Conservation (phyloP, 805 yeast genomes). For the Cyberlindnera mycetangii region DNA sequence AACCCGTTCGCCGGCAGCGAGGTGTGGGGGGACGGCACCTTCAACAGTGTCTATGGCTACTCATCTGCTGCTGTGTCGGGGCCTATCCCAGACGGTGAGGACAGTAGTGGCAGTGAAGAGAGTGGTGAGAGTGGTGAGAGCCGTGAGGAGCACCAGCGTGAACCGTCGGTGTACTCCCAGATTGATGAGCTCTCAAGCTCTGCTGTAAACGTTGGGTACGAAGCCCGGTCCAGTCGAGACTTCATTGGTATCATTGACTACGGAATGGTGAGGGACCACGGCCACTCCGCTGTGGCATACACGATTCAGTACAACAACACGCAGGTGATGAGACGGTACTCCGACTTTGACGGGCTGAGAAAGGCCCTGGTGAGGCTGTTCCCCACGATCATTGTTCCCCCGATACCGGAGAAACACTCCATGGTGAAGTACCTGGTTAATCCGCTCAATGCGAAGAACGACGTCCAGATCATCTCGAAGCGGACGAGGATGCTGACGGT, state of each 20-base stretch:
- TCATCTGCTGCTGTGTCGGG: too few species aligned
- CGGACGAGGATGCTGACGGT: slow-evolving; percentile 72
- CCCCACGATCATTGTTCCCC: slow-evolving; percentile 84
- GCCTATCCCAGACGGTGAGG: too few species aligned
- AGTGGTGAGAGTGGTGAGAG: too few species aligned
- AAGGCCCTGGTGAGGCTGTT: slow-evolving; percentile 65
- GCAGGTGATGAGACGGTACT: slow-evolving; percentile 75
- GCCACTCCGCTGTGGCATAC: slow-evolving; percentile 69
- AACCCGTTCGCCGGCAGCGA: slow-evolving; percentile 33
- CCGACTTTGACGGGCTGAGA: slow-evolving; percentile 86
- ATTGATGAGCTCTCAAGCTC: too few species aligned
- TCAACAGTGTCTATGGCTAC: slow-evolving; percentile 16
- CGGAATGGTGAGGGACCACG: slow-evolving; percentile 62
- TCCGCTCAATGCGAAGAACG: slow-evolving; percentile 42
- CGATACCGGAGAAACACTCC: slow-evolving; percentile 88
- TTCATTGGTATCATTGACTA: slow-evolving; percentile 11
- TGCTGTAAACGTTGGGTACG: background rate
- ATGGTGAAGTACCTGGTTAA: slow-evolving; percentile 43
- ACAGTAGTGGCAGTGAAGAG: too few species aligned
- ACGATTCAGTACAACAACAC: slow-evolving; percentile 57
- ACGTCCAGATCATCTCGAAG: slow-evolving; percentile 52
- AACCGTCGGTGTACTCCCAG: too few species aligned
- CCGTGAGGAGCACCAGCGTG: too few species aligned
- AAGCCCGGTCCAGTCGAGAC: background rate
- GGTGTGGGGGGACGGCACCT: slow-evolving; percentile 14